Base-by-base conservation (phyloP, 2,329 filamentous ascomycete genomes). In the Apiospora marii region DNA sequence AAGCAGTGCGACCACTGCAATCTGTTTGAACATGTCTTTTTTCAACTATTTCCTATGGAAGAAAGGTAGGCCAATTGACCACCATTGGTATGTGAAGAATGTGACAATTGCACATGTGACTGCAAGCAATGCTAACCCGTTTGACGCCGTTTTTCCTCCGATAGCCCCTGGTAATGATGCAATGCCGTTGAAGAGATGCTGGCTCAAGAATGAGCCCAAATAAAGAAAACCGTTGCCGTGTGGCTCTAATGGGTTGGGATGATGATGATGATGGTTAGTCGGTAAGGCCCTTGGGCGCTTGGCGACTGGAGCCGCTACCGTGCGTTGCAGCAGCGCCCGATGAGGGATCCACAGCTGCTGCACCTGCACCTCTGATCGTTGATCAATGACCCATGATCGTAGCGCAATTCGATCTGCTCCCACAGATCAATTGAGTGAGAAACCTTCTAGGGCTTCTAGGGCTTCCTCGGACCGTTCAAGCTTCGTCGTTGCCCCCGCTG, bases 401-500 rank as follows among this genome's bases (percentile, higher is more conserved):
- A 41, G 58, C 34, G 58, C 30, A 64, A 64, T 2, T 64, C 58
- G 58, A 64, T 64, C 58, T n/a, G 58, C 58, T 41, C 4, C 58
- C 30, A 64, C 58, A 37, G 30, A 64, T 64, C 58, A 64, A 64
- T 64, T 37, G 19, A 37, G 1, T 61, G 53, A 37, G 19, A 64
- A 64, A 16, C 53, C 30, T 10, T 22, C 19, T 37, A 61, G 27
- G 53, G 27, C 27, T 34, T 30, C 44, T 46, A 46, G 44, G 27
- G n/a, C 6, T 61, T 34, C 27, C 16, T 49, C n/a, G 48, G 48
- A 14, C 7, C 16, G 13, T 30, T 70, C 34, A 72, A 8, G 71
- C 71, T 0, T 72, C 71, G 16, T 72, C 71, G 68, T 37, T 67
- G n/a, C 71, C 71, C 1, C 37, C 30, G 67, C 43, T 72, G 71